Evolutionary conservation across 73 alveolate genomes (phyloP).

Genomic region (Blepharisma stoltei): DNA sequence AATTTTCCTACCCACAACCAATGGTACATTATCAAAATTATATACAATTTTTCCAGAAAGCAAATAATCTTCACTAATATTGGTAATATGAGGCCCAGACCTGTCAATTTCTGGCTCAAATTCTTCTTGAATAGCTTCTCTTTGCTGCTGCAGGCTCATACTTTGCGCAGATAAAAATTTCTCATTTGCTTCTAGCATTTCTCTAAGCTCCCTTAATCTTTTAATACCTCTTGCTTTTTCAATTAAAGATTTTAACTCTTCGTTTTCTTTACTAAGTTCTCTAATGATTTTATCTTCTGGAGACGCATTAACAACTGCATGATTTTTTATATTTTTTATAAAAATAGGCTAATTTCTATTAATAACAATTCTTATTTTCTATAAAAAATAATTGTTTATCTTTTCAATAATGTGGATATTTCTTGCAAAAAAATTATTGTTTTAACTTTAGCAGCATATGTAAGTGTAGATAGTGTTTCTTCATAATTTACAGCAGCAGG

Average conservation of each 20-base stretch:
- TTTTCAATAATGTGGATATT: too few relatives aligned
- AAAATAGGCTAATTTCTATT: too few relatives aligned
- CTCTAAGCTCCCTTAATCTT: conserved; percentile 61
- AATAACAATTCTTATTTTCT: too few relatives aligned
- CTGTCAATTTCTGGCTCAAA: conserved; percentile 41
- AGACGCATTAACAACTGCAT: conserved; percentile 90
- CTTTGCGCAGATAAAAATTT: conserved; percentile 49
- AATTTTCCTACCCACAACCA: conserved; percentile 87
- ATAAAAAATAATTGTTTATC: too few relatives aligned
- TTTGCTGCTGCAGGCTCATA: conserved; percentile 61
- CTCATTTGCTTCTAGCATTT: conserved; percentile 57
- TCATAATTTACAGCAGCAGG: conserved; percentile 98
- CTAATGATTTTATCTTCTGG: conserved; percentile 85
- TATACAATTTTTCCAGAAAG: conserved; percentile 78
- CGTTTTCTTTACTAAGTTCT: conserved; percentile 83
- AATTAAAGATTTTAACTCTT: conserved; percentile 59
- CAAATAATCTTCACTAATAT: conserved; percentile 90
- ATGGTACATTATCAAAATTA: conserved; percentile 63
- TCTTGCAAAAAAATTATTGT: too few relatives aligned
- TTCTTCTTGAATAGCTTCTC: conserved; percentile 58
- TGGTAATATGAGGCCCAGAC: conserved; percentile 74
- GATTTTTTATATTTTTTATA: conserved; percentile 52
- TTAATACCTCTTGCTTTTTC: conserved; percentile 43
- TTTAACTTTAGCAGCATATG: conserved; percentile 98
- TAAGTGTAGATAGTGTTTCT: conserved; percentile 94